Evolutionary conservation across 2,329 filamentous ascomycete species (phyloP).

Genomic region (Fusarium nodosum): DNA sequence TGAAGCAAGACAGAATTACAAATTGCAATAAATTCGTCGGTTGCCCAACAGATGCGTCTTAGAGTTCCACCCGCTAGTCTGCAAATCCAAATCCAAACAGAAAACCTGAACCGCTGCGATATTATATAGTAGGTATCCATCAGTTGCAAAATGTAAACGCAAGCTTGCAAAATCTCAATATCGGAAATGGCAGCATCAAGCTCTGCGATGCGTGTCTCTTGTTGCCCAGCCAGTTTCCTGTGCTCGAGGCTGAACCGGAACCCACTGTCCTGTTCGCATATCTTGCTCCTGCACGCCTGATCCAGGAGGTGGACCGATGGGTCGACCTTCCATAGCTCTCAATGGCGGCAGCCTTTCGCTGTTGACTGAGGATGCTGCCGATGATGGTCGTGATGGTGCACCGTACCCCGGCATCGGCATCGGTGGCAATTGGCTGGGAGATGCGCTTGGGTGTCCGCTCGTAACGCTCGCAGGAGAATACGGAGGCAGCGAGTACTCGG

Average conservation of each 20-base stretch:
- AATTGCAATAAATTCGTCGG: slow-evolving; percentile 41
- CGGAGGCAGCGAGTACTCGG: slow-evolving; percentile 58
- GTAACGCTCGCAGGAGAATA: slow-evolving; percentile 53
- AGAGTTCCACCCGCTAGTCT: slow-evolving; percentile 43
- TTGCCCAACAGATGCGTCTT: slow-evolving; percentile 51
- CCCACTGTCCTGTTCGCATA: slow-evolving; percentile 55
- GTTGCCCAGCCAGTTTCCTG: slow-evolving; percentile 58
- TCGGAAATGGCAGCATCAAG: slow-evolving; percentile 38
- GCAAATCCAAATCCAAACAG: slow-evolving; percentile 37
- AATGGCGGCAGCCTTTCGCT: slow-evolving; percentile 64
- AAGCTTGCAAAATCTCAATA: slow-evolving; percentile 18
- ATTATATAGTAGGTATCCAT: slow-evolving; percentile 43
- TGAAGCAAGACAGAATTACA: slow-evolving; percentile 25
- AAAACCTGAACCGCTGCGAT: slow-evolving; percentile 41
- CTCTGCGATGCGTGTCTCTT: slow-evolving; percentile 44
- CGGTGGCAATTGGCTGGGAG: slow-evolving; percentile 58
- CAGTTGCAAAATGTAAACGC: slow-evolving; percentile 4
- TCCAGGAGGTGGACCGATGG: slow-evolving; percentile 45
- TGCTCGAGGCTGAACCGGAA: slow-evolving; percentile 51
- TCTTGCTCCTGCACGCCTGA: slow-evolving; percentile 54
- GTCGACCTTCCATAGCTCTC: slow-evolving; percentile 59
- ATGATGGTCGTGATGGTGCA: slow-evolving; percentile 55
- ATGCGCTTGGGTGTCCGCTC: slow-evolving; percentile 48
- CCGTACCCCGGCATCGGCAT: slow-evolving; percentile 58
- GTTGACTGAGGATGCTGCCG: slow-evolving; percentile 55